Evolutionary conservation across 257 asterid genomes (phyloP), one percentile per base, ranked within the genome.

Genomic region (Ocimum tenuiflorum): DNA sequence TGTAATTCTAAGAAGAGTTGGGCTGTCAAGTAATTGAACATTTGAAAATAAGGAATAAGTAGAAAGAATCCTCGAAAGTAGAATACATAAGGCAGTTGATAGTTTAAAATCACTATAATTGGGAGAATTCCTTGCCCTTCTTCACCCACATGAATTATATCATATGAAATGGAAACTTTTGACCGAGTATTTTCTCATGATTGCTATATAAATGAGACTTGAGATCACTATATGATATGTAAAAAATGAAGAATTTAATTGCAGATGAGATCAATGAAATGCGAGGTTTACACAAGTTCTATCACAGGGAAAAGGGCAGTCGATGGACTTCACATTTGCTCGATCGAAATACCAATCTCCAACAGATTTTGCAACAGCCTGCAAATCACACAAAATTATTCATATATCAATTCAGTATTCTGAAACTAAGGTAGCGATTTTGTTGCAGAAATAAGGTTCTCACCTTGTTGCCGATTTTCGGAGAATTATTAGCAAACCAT

Each of bases 261-360:
- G 35, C 23, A 8, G 36, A 31, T 31, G 36, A 31, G n/a, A 47
- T 79, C 69, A 74, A 27, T 55, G 17, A 72, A 82, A 82, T 3
- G 62, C 69, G 63, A 79, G 64, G 76, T 83, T 79, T 79, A 72
- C 85, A 70, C 91, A 84, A 51, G 78, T 79, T 48, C 46, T 67
- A 48, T 81, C 91, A 27, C 87, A 81, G 1, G 91, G 87, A 56
- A 79, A 84, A 0, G 91, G 75, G 39, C 87, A 84, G 74, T 82
- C 91, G 0, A 80, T 75, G 23, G 68, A 75, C 79, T 79, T 82
- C 38, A 66, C 51, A 33, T 61, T 71, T 35, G 83, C 72, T 19
- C 87, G 77, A 70, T 69, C 80, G 10, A 79, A 81, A 64, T 73
- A 84, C 91, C 91, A 84, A 36, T 84, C 85, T 19, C 87, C 91